Base-by-base conservation (phyloP, 2,329 filamentous ascomycete genomes). In the Fusarium penzigii region DNA sequence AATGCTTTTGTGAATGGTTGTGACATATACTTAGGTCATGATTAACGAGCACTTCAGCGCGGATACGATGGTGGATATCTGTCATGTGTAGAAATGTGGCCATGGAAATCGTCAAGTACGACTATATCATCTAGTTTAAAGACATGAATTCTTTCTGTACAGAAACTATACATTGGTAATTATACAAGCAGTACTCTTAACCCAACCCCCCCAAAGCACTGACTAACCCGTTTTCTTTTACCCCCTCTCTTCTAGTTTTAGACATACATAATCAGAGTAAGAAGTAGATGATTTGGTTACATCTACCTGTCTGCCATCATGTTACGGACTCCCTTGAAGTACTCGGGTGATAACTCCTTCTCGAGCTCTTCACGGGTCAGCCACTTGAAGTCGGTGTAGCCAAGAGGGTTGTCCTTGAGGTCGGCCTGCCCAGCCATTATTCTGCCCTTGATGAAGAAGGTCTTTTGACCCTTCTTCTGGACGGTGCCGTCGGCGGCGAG, bases 371-470 rank as follows among this genome's bases (percentile, higher is more conserved):
- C 90, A 72, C 88, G 92, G 20, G 90, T 88, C 66, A 97, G 74
- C 94, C 94, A 99, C 75, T 89, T 86, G 77, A 94, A 99, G 70
- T 97, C 91, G 48, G 80, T 79, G 48, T 94, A 78, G 6, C 87
- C 89, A 51, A 89, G 81, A 55, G 78, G 76, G 74, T 94, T 96
- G 53, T 78, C 79, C 56, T 78, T 77, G 47, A 97, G 72, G 71
- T 96, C 83, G 29, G 88, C 91, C 75, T 97, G 94, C n/a, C 94
- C 94, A 34, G 92, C 91, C 89, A 97, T 90, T 71, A 99, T 97
- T 58, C 94, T 85, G 46, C 86, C 90, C 80, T 97, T 97, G 79
- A 97, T 84, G 81, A 96, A 97, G 74, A 99, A 99, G 3, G 86
- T 87, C 81, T 96, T 97, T 67, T 88, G 83, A 48, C 90, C 91